Conservation (phyloP, 2,329 filamentous ascomycete species). For the Fusarium sp. region DNA sequence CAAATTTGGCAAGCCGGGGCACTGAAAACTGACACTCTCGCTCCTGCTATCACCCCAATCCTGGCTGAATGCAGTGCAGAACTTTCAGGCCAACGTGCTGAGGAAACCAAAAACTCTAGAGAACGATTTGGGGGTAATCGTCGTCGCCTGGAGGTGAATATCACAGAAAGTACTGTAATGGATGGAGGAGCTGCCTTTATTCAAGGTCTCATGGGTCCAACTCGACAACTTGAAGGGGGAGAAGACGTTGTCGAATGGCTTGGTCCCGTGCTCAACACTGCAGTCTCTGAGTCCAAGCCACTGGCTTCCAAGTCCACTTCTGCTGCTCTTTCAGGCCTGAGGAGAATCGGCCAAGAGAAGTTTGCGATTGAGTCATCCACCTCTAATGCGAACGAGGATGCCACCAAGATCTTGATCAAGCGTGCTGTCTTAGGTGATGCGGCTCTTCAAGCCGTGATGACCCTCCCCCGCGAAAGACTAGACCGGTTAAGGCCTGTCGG, state of each 20-base stretch:
- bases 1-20: constrained; percentile 10
- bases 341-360: neutral
- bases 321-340: neutral
- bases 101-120: neutral
- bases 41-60: neutral
- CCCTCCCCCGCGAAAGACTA: neutral
- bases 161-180: neutral
- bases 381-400: neutral
- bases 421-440: neutral
- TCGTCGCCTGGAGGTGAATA: neutral
- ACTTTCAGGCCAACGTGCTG: neutral
- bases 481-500: neutral
- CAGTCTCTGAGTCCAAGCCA: neutral
- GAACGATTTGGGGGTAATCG: neutral
- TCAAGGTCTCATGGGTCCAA: constrained; percentile 15
- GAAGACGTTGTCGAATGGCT: constrained; percentile 15
- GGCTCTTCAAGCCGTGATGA: neutral
- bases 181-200: constrained; percentile 1
- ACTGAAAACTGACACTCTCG: constrained; percentile 18
- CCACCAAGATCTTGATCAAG: neutral
- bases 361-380: neutral
- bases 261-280: constrained; percentile 13
- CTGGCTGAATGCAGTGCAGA: constrained; percentile 18
- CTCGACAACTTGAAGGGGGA: constrained; percentile 20
- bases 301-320: neutral